Percentiles rank a stretch among this genome's conserved stretches.
These are phyloP conservation scores for Myxozyma neglecta DNA, from an alignment of 805 yeast species.

Conservation along the genomic window DNA sequence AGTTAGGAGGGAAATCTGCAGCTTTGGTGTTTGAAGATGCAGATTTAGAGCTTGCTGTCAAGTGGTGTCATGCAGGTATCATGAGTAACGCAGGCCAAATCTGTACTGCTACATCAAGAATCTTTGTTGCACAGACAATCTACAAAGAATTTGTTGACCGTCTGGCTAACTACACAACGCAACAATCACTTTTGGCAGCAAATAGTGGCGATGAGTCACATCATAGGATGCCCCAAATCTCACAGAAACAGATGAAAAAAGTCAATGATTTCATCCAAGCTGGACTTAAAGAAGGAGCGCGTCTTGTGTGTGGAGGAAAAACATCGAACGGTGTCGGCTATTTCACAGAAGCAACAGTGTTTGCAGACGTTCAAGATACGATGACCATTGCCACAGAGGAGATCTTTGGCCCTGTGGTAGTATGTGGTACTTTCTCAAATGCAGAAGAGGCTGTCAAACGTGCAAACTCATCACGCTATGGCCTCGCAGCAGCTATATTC, in stretches of 20 bases:
- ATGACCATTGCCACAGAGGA: constrained; percentile 75
- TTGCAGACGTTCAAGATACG: constrained; percentile 63
- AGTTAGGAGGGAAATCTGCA: constrained; percentile 96
- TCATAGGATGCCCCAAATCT: constrained; percentile 86
- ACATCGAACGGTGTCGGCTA: constrained; percentile 37
- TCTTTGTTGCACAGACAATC: constrained; percentile 79
- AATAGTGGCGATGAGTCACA: constrained; percentile 59
- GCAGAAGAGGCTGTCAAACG: constrained; percentile 66
- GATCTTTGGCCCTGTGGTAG: constrained; percentile 85
- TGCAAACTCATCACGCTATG: constrained; percentile 75
- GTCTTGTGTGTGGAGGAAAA: constrained; percentile 76
- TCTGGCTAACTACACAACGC: constrained; percentile 54
- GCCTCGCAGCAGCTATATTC: constrained; percentile 81
- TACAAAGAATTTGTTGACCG: constrained; percentile 69
- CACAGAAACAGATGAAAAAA: constrained; percentile 70
- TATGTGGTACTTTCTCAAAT: constrained; percentile 61
- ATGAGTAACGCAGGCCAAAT: constrained; percentile 94
- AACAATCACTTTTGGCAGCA: constrained; percentile 31
- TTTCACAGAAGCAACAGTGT: constrained; percentile 73
- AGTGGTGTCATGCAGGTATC: constrained; percentile 73
- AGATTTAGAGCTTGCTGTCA: constrained; percentile 70
- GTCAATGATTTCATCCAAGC: constrained; percentile 70
- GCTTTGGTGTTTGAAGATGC: constrained; percentile 85
- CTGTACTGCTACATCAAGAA: constrained; percentile 91
- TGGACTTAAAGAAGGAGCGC: constrained; percentile 84